Percentiles rank a stretch among this genome's conserved stretches.
Evolutionary conservation across 345 rosid genomes (phyloP).

Genomic region (Brassica cretica): DNA sequence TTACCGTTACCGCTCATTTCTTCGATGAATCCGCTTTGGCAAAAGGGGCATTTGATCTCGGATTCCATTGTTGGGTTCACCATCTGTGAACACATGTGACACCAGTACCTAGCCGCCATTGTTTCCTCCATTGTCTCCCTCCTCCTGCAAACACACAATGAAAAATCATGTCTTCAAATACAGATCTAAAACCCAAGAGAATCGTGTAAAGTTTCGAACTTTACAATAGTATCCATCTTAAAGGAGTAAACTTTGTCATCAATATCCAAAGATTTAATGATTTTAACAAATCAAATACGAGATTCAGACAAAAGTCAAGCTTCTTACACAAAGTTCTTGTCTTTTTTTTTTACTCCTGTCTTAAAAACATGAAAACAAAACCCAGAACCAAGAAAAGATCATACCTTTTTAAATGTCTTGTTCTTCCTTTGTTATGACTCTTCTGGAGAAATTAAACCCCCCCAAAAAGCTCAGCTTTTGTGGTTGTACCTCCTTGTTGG

Average conservation of each 20-base stretch:
- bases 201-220: constrained; percentile 1
- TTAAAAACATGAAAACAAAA: neutral
- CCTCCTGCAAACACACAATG: constrained; percentile 22
- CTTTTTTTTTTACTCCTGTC: neutral
- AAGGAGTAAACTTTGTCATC: neutral
- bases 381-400: neutral
- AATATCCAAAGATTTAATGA: neutral
- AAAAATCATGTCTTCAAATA: neutral
- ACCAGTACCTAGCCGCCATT: constrained; percentile 55
- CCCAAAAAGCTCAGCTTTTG: neutral
- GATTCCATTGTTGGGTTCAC: constrained; percentile 68
- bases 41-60: constrained; percentile 86
- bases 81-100: constrained; percentile 66
- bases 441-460: constrained; percentile 11
- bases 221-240: constrained; percentile 2
- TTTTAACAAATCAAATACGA: constrained; percentile 12
- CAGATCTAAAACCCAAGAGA: constrained; percentile 33
- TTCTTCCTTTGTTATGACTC: neutral
- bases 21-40: constrained; percentile 49
- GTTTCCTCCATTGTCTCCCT: constrained; percentile 56
- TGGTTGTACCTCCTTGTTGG: neutral
- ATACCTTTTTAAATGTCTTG: constrained; percentile 32
- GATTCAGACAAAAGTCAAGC: constrained; percentile 20
- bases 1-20: constrained; percentile 31
- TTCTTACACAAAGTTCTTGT: neutral